A percentile compares a stretch with the other conserved stretches of the same genome.
phyloP scores from a whole-genome alignment of 352 stramenopile genomes.

The Globisporangium cylindrosporum region DNA sequence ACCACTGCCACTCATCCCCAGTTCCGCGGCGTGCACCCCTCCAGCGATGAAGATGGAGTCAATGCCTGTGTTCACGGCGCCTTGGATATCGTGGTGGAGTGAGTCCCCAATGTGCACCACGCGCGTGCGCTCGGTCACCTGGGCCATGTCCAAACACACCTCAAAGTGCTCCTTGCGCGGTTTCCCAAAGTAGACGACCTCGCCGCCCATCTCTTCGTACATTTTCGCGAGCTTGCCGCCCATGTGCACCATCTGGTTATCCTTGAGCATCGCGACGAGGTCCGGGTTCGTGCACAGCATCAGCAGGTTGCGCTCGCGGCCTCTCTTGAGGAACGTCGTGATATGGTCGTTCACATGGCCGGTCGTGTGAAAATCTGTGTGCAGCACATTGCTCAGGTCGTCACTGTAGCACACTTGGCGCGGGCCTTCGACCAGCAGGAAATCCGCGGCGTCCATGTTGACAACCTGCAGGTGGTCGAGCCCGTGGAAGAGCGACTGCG shows the following conservation, averaged over 20 bases:
- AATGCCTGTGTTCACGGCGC: conserved; percentile 45
- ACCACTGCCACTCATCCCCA: conserved; percentile 11
- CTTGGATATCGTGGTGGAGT: conserved; percentile 62
- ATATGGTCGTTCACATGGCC: conserved; percentile 39
- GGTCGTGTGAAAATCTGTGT: conserved; percentile 44
- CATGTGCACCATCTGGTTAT: conserved; percentile 61
- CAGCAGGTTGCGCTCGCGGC: conserved; percentile 50
- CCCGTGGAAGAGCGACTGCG: conserved; percentile 47
- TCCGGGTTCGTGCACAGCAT: conserved; percentile 89
- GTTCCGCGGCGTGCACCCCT: conserved; percentile 52
- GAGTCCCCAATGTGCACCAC: conserved; percentile 70
- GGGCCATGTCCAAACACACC: conserved; percentile 41
- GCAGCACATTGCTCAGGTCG: conserved; percentile 23
- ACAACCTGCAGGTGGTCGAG: conserved; percentile 41
- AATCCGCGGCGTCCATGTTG: conserved; percentile 38
- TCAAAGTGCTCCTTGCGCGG: conserved; percentile 78
- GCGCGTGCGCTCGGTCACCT: conserved; percentile 24
- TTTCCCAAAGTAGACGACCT: conserved; percentile 83
- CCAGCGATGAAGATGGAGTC: conserved; percentile 58
- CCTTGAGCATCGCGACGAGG: conserved; percentile 65
- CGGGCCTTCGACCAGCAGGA: conserved; percentile 56
- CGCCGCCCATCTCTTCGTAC: conserved; percentile 76
- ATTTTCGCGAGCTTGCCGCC: conserved; percentile 76
- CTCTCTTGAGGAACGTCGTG: conserved; percentile 44
- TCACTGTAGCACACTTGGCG: conserved; percentile 52